Base-by-base conservation (phyloP, 441 rosid genomes). In the Croton setiger region DNA sequence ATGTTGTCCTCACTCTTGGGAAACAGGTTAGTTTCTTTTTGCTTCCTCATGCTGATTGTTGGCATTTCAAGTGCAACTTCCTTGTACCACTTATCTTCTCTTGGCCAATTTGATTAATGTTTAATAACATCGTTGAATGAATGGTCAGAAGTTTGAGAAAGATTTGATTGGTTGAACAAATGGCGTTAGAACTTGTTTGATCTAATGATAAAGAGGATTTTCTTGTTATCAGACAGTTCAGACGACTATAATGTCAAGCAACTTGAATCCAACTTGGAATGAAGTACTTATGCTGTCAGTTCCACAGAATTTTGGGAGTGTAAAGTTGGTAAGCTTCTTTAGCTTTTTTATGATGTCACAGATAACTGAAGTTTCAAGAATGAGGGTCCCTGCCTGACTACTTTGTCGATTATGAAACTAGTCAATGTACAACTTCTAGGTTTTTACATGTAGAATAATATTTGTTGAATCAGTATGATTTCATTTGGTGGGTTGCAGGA, bases 191-290 rank as follows among this genome's bases (percentile, higher is more conserved):
- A 47, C 35, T 68, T 21, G 35, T 45, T 57, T 13, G 18, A 55
- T 37, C 58, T 61, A 35, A 57, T 72, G 65, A 47, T 35, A 58
- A 74, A 48, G 11, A 59, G 56, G 72, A 35, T 69, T 68, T 69
- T 77, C 27, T 45, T 78, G 53, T 83, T 72, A 66, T 68, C 71
- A 95, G 98, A 89, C 84, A 51, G 91, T 66, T 76, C 97, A 84
- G 75, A 84, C 97, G 0, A 67, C 83, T 45, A 82, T 90, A 33
- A 35, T 81, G 43, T 78, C 63, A 64, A 94, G 96, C 88, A 94
- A 90, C 88, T 80, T 94, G 85, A 94, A 94, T 78, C 99, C 98
- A 21, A 80, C 87, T 17, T 94, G 98, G 98, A 84, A 94, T 20
- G 89, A 94, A 82, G 91, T 87, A 72, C 97, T 87, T 75, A 84